These are phyloP conservation scores for Pseudogymnoascus sp. DNA, from an alignment of 2,329 filamentous ascomycete species.

Conservation along the genomic window DNA sequence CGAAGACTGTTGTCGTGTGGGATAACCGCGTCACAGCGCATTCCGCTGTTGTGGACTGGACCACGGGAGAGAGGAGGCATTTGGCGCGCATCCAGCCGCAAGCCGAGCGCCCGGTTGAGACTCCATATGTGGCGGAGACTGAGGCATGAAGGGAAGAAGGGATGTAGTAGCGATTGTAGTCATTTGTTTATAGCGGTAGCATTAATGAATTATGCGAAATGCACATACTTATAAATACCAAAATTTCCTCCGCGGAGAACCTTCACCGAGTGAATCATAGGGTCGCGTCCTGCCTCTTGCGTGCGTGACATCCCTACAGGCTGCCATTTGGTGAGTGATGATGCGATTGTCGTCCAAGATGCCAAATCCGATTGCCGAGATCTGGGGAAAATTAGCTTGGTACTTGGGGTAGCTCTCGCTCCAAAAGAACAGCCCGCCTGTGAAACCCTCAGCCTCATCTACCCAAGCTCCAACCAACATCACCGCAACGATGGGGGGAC, in stretches of 20 bases:
- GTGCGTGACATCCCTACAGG: not conserved
- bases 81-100: slow-evolving; percentile 74
- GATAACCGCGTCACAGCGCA: slow-evolving; percentile 76
- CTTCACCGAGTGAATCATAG: not conserved
- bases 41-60: slow-evolving; percentile 71
- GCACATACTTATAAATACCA: slow-evolving; percentile 2
- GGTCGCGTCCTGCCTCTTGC: not conserved
- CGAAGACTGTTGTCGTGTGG: slow-evolving; percentile 71
- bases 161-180: slow-evolving; percentile 69
- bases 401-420: not conserved
- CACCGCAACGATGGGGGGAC: not conserved
- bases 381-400: not conserved
- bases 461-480: not conserved
- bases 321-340: not conserved
- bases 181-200: slow-evolving; percentile 41
- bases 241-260: not conserved
- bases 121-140: slow-evolving; percentile 33
- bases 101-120: slow-evolving; percentile 69
- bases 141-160: slow-evolving; percentile 26
- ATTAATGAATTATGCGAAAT: slow-evolving; percentile 6
- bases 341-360: slow-evolving; percentile 6
- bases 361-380: slow-evolving; percentile 2
- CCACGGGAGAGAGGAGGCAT: slow-evolving; percentile 65
- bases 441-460: not conserved
- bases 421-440: not conserved